Evolutionary conservation across 306 rosid genomes (phyloP), one percentile per base, ranked within the genome.

Genomic region (Prunus padus): DNA sequence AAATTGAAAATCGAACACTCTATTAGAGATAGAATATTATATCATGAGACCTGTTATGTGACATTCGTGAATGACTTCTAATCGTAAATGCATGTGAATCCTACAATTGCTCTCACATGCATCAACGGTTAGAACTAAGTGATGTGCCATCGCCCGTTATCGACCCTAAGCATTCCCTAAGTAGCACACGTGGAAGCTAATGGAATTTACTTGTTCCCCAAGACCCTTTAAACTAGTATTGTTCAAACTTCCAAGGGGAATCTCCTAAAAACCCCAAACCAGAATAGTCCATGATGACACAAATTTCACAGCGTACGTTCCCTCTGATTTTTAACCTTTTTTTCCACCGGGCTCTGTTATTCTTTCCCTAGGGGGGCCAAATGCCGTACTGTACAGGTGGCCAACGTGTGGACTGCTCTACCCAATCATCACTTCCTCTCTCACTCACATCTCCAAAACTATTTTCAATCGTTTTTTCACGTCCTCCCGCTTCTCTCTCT

Each of bases 321-420:
- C 42, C 26, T n/a, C 28, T 26, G 14, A 59, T 42, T 22, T 5
- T 13, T 30, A 18, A 11, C 11, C 15, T 40, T 54, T 23, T 56
- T 59, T 23, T 46, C 3, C 31, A 59, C 33, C 13, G 15, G 12
- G 64, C 19, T 8, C 19, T 30, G 10, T 31, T 69, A 40, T 64
- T 18, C 15, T n/a, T 47, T 49, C 64, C 69, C 78, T 8, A 65
- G 82, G 82, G 25, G 0, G 2, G 3, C 16, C 23, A 50, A 63
- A 4, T 49, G 30, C 75, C 79, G 83, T 67, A 73, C 75, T 76
- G 83, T 67, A 73, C 75, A 50, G 49, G 23, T 56, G 65, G 49
- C 71, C 45, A 11, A 54, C 65, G 61, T 25, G 68, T 19, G 63
- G 12, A 22, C 28, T 30, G 23, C 33, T 28, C 20, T 30, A 33